phyloP scores from a whole-genome alignment of 331 rosid genomes.

The Malus hybrid region DNA sequence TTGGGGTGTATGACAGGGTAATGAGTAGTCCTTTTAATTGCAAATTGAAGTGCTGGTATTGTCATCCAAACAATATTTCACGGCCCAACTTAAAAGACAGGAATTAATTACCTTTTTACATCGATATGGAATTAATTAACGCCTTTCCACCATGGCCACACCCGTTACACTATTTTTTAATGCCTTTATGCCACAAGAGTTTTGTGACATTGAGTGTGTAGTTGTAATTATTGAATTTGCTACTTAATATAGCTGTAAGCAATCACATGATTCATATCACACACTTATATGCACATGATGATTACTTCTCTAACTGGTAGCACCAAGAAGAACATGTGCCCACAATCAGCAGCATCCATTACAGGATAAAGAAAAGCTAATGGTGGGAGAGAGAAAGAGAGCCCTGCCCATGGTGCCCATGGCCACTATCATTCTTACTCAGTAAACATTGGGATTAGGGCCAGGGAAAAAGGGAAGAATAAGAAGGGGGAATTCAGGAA shows the following conservation, averaged over 20 bases:
- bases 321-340: not conserved
- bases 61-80: not conserved
- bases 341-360: not conserved
- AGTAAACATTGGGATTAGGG: not conserved
- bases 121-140: not conserved
- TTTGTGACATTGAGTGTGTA: not conserved
- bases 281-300: too few species aligned
- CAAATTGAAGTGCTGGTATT: not conserved
- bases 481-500: not conserved
- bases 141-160: not conserved
- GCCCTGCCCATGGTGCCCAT: not conserved
- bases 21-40: not conserved
- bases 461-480: not conserved
- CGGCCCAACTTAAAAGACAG: not conserved
- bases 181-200: not conserved
- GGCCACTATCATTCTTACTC: not conserved
- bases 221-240: not conserved
- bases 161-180: not conserved
- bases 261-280: too few species aligned
- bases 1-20: not conserved
- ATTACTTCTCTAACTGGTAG: not conserved
- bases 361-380: not conserved
- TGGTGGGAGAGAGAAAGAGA: not conserved
- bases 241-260: not conserved
- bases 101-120: not conserved